Conservation (phyloP, 805 yeast genomes). For the Sungouiella blattae region DNA sequence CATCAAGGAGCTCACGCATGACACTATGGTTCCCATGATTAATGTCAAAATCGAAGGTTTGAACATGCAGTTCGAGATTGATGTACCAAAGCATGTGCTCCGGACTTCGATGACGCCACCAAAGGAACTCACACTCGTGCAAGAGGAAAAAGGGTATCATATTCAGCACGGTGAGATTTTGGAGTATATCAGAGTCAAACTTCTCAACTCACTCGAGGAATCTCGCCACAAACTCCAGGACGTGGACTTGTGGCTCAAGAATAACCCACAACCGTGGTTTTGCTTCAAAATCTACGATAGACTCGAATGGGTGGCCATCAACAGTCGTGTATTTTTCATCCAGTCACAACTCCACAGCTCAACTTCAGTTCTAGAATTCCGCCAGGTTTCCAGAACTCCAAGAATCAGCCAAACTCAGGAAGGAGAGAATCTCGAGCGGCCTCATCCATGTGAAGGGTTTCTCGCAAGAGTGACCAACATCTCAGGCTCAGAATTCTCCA, state of each 20-base stretch:
- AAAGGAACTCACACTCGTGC: conserved; percentile 7
- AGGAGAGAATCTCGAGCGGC: conserved; percentile 40
- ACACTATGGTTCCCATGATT: conserved; percentile 22
- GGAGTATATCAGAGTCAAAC: conserved; percentile 35
- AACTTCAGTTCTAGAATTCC: conserved; percentile 54
- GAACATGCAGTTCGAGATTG: conserved; percentile 42
- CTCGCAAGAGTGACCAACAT: conserved; percentile 53
- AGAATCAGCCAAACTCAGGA: conserved; percentile 15
- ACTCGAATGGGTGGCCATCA: conserved; percentile 48
- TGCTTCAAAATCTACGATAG: conserved; percentile 68
- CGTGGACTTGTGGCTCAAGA: conserved; percentile 18
- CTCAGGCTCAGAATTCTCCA: conserved; percentile 38
- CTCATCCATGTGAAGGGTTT: conserved; percentile 80
- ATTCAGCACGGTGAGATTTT: conserved; percentile 25
- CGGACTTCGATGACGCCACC: conserved; percentile 7
- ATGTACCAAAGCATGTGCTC: conserved; percentile 35
- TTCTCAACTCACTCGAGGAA: conserved; percentile 30
- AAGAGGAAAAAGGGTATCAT: conserved; percentile 21
- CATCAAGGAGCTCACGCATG: conserved; percentile 46
- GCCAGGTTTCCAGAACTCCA: conserved; percentile 44
- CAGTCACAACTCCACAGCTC: conserved; percentile 32
- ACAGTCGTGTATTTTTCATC: conserved; percentile 25
- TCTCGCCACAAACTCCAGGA: conserved; percentile 2
- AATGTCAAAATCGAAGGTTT: conserved; percentile 45
- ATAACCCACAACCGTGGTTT: conserved; percentile 41